Conservation (phyloP, 2,329 filamentous ascomycete species). For the Onygenales sp. region DNA sequence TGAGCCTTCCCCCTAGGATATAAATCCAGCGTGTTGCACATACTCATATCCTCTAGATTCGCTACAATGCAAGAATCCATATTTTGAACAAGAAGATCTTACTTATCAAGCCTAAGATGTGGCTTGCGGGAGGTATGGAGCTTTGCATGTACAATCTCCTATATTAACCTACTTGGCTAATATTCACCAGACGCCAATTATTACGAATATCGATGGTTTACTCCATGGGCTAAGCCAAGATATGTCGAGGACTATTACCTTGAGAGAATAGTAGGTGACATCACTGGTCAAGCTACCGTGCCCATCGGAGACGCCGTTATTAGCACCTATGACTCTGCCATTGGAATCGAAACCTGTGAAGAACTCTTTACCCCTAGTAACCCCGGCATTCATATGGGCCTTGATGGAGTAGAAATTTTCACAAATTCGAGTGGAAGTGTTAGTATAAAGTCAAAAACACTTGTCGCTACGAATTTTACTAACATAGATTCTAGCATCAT, state of each 20-base stretch:
- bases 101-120: constrained; percentile 57
- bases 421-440: constrained; percentile 47
- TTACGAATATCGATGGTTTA: constrained; percentile 50
- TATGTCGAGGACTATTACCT: constrained; percentile 52
- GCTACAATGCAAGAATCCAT: constrained; percentile 57
- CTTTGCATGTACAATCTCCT: constrained; percentile 26
- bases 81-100: constrained; percentile 56
- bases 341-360: constrained; percentile 34
- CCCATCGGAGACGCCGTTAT: constrained; percentile 59
- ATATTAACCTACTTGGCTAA: not conserved
- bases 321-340: constrained; percentile 43
- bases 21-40: not conserved
- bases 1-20: constrained; percentile 33
- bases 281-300: constrained; percentile 46
- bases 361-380: constrained; percentile 50
- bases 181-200: constrained; percentile 3
- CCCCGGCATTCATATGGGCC: constrained; percentile 48
- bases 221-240: constrained; percentile 48
- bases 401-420: constrained; percentile 62
- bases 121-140: constrained; percentile 59
- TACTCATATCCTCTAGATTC: constrained; percentile 44
- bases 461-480: not conserved
- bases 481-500: constrained; percentile 40
- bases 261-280: constrained; percentile 45
- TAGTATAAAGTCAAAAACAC: not conserved